Conservation (phyloP, 2,329 filamentous ascomycete species). For the Nemania sp. region DNA sequence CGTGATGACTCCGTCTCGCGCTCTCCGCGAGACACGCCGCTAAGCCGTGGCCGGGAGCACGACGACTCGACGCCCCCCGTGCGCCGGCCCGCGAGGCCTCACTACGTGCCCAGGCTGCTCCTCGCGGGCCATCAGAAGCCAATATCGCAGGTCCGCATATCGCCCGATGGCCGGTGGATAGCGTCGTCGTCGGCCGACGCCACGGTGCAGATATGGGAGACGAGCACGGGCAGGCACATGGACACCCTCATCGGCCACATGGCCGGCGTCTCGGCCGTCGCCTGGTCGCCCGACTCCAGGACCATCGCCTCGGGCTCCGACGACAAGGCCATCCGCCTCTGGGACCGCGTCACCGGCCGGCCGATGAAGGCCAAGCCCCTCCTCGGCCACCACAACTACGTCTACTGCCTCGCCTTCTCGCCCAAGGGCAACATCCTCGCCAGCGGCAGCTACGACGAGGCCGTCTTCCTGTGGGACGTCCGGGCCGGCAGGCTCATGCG, state of each 20-base stretch:
- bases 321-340: constrained; percentile 93
- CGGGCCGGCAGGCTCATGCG: constrained; percentile 86
- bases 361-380: constrained; percentile 63
- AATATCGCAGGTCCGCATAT: constrained; percentile 86
- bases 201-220: constrained; percentile 90
- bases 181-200: constrained; percentile 89
- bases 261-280: constrained; percentile 86
- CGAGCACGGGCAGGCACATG: constrained; percentile 74
- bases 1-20: constrained; percentile 30
- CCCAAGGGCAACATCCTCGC: constrained; percentile 97
- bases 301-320: constrained; percentile 90
- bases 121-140: constrained; percentile 78
- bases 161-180: constrained; percentile 86
- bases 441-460: constrained; percentile 94
- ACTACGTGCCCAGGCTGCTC: constrained; percentile 72
- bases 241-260: constrained; percentile 93
- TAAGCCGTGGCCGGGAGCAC: constrained; percentile 23
- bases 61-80: constrained; percentile 39
- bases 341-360: constrained; percentile 72
- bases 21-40: constrained; percentile 30
- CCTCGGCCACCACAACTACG: constrained; percentile 92
- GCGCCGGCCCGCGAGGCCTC: constrained; percentile 59
- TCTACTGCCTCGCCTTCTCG: constrained; percentile 93
- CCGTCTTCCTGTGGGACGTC: constrained; percentile 96
- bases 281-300: constrained; percentile 91